A percentile compares a stretch with the other conserved stretches of the same genome.
phyloP scores from a whole-genome alignment of 352 stramenopile species.

The Globisporangium nagaii region DNA sequence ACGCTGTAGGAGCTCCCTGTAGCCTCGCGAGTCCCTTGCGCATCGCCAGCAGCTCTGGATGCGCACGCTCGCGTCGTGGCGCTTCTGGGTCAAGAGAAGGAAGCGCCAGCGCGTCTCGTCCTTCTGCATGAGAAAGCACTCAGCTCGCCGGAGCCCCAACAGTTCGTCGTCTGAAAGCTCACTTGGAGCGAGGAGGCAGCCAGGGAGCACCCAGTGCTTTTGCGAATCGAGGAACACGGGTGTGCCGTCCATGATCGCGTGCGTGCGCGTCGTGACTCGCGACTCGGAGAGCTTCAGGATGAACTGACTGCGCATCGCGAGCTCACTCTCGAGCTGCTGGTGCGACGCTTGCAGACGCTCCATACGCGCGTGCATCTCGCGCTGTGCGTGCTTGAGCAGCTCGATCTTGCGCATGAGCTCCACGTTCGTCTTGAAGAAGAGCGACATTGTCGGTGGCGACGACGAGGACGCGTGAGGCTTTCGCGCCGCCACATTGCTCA shows the following conservation, averaged over 20 bases:
- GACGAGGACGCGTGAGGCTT: background rate
- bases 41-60: constrained; percentile 45
- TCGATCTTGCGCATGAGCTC: constrained; percentile 56
- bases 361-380: constrained; percentile 26
- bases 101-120: constrained; percentile 54
- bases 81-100: constrained; percentile 35
- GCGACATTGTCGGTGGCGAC: constrained; percentile 5
- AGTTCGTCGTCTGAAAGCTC: constrained; percentile 24
- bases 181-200: constrained; percentile 25
- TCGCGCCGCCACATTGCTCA: too few species aligned
- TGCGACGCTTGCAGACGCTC: constrained; percentile 22
- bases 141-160: constrained; percentile 44
- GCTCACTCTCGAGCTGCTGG: constrained; percentile 25
- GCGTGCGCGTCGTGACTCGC: constrained; percentile 52
- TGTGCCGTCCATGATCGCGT: constrained; percentile 58
- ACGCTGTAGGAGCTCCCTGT: constrained; percentile 21
- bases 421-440: constrained; percentile 58
- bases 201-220: constrained; percentile 62
- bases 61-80: constrained; percentile 34
- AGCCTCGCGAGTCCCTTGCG: constrained; percentile 18
- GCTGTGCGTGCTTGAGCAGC: constrained; percentile 33
- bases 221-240: constrained; percentile 50
- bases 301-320: constrained; percentile 39
- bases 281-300: constrained; percentile 43
- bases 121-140: constrained; percentile 58